Percentiles rank a stretch among this genome's conserved stretches.
These are phyloP conservation scores for Pyricularia pennisetigena DNA, from an alignment of 2,329 filamentous ascomycete genomes.

Conservation along the genomic window DNA sequence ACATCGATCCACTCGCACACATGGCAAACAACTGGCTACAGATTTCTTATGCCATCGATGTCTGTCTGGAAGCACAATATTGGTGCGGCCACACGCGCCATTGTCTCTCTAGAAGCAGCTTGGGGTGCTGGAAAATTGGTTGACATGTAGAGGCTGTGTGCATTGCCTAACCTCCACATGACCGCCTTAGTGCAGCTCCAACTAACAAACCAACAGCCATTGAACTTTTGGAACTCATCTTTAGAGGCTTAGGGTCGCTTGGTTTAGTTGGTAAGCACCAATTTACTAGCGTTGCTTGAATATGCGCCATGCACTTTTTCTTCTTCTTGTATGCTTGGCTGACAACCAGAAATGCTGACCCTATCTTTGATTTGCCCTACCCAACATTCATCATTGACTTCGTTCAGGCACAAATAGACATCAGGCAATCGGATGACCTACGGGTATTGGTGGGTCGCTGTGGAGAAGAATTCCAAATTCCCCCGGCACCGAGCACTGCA, in stretches of 20 bases:
- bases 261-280: too few relatives aligned
- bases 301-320: too few relatives aligned
- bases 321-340: too few relatives aligned
- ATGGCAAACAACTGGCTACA: not conserved
- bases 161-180: not conserved
- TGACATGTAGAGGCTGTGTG: not conserved
- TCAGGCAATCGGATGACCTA: not conserved
- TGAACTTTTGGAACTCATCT: not conserved
- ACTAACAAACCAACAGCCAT: not conserved
- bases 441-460: not conserved
- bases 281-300: too few relatives aligned
- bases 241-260: not conserved
- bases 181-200: not conserved
- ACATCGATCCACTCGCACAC: not conserved
- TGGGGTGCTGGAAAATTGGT: not conserved
- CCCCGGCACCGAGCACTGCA: not conserved
- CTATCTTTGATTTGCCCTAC: too few relatives aligned
- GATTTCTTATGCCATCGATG: not conserved
- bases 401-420: too few relatives aligned
- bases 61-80: not conserved
- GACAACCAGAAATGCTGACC: too few relatives aligned
- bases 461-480: not conserved
- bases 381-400: not conserved
- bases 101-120: not conserved
- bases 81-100: not conserved